Base-by-base conservation (phyloP, 306 rosid genomes). In the Medicago truncatula region DNA sequence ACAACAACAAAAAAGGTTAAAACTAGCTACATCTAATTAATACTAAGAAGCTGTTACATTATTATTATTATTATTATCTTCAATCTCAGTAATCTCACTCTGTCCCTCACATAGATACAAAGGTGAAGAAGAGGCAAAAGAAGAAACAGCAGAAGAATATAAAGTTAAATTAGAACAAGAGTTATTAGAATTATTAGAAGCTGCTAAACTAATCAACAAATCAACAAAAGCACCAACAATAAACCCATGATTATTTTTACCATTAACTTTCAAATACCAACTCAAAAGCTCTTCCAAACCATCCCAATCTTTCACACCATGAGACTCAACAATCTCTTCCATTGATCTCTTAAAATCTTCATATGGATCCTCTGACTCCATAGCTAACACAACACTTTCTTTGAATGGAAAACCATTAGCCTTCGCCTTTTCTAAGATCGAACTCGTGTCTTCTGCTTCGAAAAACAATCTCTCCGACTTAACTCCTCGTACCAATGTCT, bases 291-390 rank as follows among this genome's bases (percentile, higher is more conserved):
- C 92, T 17, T 89, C 96, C 76, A 93, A 77, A 13, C 88, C 75
- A 2, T 89, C 97, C 98, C 97, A 93, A 70, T 91, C 90, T 20
- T 66, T 90, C 0, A 90, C 79, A 2, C 88, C 93, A 61, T 85
- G 89, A 15, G 82, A 79, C 61, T 91, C 97, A 66, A 93, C 96
- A 96, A 93, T 89, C 74, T 93, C 97, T 86, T 85, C 93, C 98
- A 93, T 93, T 15, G 98, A 93, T 73, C 77, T 87, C 65, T 82
- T 80, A 16, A 93, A 91, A 66, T 93, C 98, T 4, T 70, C 52
- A 54, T 84, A 87, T n/a, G 92, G 96, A 74, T 93, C 88, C 5
- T 84, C 84, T 2, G 98, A 93, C 6, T 93, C 96, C 92, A 93
- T 76, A 1, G 90, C 90, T 23, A 91, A 7, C 6, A 84, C 86